Conservation (phyloP, 2,329 filamentous ascomycete genomes). For the Alternaria dauci region DNA sequence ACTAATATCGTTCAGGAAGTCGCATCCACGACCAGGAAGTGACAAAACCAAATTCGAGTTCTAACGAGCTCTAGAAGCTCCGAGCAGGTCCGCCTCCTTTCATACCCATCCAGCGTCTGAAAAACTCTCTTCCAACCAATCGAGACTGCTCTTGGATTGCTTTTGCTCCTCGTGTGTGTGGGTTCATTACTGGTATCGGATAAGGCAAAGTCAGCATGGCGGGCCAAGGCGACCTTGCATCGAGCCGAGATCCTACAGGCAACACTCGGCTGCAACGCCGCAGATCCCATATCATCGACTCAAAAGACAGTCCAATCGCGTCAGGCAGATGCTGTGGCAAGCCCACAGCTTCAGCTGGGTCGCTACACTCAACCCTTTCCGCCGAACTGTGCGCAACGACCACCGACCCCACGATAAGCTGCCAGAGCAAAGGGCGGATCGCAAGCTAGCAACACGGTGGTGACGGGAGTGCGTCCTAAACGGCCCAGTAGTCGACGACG, state of each 20-base stretch:
- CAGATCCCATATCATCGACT: not conserved
- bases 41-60: not conserved
- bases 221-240: slow-evolving; percentile 20
- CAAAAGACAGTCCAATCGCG: slow-evolving; percentile 5
- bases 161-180: slow-evolving; percentile 6
- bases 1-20: not conserved
- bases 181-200: slow-evolving; percentile 15
- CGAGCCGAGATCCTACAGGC: slow-evolving; percentile 2
- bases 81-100: not conserved
- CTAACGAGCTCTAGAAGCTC: not conserved
- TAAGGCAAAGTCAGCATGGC: slow-evolving; percentile 16
- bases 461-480: slow-evolving; percentile 5
- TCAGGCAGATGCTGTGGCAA: not conserved
- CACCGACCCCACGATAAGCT: slow-evolving; percentile 9
- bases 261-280: not conserved
- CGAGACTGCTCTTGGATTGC: not conserved
- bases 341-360: slow-evolving; percentile 9
- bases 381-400: slow-evolving; percentile 7
- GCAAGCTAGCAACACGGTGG: not conserved
- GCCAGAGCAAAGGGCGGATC: not conserved
- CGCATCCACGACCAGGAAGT: not conserved
- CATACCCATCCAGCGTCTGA: not conserved
- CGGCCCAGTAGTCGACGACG: slow-evolving; percentile 6
- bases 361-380: slow-evolving; percentile 16
- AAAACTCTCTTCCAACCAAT: not conserved